Conservation (phyloP, 1,139 yeast genomes). For the Schizosaccharomyces versatilis region DNA sequence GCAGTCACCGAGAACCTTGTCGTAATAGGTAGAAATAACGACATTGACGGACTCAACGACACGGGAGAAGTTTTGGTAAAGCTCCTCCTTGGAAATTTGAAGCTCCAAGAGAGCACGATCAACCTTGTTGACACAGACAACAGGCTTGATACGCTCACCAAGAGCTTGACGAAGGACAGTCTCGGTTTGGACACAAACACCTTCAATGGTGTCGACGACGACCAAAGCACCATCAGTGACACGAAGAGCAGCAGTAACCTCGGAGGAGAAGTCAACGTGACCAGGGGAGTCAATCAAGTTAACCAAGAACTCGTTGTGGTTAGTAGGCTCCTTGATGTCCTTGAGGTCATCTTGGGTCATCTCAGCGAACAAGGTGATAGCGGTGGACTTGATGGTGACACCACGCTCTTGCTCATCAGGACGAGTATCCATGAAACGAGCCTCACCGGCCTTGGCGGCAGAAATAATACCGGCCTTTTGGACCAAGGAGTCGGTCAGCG, state of each 20-base stretch:
- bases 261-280: constrained; percentile 99
- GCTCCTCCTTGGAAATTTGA: constrained; percentile 96
- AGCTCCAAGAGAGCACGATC: constrained; percentile 98
- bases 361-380: constrained; percentile 85
- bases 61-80: constrained; percentile 95
- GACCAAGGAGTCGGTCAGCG: constrained; percentile 95
- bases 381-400: constrained; percentile 97
- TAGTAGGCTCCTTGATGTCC: constrained; percentile 90
- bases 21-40: constrained; percentile 86
- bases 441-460: constrained; percentile 98
- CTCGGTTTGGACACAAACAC: constrained; percentile 99
- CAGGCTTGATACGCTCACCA: constrained; percentile 99
- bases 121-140: constrained; percentile 93
- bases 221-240: constrained; percentile 99
- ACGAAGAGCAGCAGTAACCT: constrained; percentile 98
- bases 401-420: constrained; percentile 99
- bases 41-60: constrained; percentile 98
- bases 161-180: constrained; percentile 98
- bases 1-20: constrained; percentile 75
- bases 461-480: constrained; percentile 99
- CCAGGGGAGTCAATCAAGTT: constrained; percentile 99
- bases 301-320: constrained; percentile 82
- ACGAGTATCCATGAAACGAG: constrained; percentile 99
- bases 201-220: constrained; percentile 97
- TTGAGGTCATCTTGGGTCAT: constrained; percentile 77